Conservation (phyloP, 1,284 basidiomycete species). For the Xerocomus minutiporus region DNA sequence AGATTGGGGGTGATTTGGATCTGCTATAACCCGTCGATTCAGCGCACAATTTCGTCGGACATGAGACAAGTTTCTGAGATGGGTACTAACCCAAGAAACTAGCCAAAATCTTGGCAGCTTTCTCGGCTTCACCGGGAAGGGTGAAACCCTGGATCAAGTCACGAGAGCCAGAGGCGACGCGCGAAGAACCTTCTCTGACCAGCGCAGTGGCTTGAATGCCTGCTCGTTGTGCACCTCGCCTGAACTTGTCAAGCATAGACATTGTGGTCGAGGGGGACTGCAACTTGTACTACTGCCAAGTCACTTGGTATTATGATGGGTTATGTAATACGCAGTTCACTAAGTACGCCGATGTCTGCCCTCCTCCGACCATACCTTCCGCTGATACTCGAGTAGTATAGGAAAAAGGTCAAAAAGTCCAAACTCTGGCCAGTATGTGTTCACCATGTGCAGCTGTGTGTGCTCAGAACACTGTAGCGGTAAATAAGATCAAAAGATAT, state of each 20-base stretch:
- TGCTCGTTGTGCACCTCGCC: conserved; percentile 75
- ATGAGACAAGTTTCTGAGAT: neutral
- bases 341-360: neutral
- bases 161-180: conserved; percentile 66
- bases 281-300: no score
- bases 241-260: conserved; percentile 79
- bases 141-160: conserved; percentile 81
- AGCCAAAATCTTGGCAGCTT: conserved; percentile 86
- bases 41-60: neutral
- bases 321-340: conserved; percentile 18
- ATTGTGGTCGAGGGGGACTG: conserved; percentile 30
- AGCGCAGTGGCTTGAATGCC: conserved; percentile 75
- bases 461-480: conserved; percentile 62
- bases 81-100: conserved; percentile 75
- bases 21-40: conserved; percentile 51
- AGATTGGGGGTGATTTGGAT: conserved; percentile 83
- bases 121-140: conserved; percentile 84
- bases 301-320: neutral
- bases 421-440: conserved; percentile 93
- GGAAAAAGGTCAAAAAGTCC: conserved; percentile 84
- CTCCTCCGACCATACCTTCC: conserved; percentile 52
- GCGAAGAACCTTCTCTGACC: conserved; percentile 58
- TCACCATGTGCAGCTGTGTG: conserved; percentile 90
- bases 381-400: conserved; percentile 82
- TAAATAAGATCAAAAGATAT: neutral